phyloP scores from a whole-genome alignment of 208 protist genomes.

The Trichomonas vaginalis region DNA sequence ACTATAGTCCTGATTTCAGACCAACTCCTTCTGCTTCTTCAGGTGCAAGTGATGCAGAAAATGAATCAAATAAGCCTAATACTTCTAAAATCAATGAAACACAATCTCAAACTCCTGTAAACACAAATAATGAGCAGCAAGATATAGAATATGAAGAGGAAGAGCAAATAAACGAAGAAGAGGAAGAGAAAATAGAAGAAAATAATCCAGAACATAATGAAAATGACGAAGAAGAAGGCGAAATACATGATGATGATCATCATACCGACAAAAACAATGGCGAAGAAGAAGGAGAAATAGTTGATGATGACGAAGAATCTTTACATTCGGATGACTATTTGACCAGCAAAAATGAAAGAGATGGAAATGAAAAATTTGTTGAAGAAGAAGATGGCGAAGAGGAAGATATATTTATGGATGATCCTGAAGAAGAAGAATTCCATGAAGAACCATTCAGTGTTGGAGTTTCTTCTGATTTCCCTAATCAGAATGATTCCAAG shows the following conservation, averaged over 20 bases:
- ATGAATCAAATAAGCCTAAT: no score
- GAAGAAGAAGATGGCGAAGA: neutral
- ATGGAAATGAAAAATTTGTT: neutral
- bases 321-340: neutral
- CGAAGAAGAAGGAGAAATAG: neutral
- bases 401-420: neutral
- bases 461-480: neutral
- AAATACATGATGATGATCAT: no score
- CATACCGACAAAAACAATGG: no score
- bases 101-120: neutral
- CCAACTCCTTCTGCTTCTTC: neutral
- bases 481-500: neutral
- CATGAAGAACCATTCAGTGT: neutral
- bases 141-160: neutral
- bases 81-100: no score
- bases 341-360: neutral
- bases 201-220: no score
- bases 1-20: neutral
- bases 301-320: neutral
- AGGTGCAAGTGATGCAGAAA: neutral
- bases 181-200: no score
- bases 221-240: no score
- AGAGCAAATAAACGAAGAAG: neutral
- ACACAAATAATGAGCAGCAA: neutral
- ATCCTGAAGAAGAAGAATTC: neutral